Evolutionary conservation across 2,329 filamentous ascomycete genomes (phyloP).

Genomic region (Rhytidhysteron rufulum): DNA sequence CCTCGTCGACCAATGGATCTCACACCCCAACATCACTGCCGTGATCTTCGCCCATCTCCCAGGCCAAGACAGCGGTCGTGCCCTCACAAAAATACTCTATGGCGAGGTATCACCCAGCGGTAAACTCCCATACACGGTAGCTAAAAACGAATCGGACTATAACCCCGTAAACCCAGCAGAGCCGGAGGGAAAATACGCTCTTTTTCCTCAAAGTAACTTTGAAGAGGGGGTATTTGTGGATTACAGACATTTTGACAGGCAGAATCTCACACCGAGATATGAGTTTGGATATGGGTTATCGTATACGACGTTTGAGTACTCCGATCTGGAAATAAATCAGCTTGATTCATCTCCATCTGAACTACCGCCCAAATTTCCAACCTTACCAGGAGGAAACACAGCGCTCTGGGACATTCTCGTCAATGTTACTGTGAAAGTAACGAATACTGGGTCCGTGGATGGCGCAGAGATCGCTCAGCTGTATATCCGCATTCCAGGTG

Average conservation of each 20-base stretch:
- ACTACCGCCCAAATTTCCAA: neutral
- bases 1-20: conserved; percentile 26
- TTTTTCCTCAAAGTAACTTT: too few relatives aligned
- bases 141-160: too few relatives aligned
- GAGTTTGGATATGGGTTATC: conserved; percentile 17
- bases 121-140: too few relatives aligned
- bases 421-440: conserved; percentile 42
- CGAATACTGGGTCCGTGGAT: conserved; percentile 45
- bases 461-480: conserved; percentile 51
- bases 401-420: conserved; percentile 50
- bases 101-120: too few relatives aligned
- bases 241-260: too few relatives aligned
- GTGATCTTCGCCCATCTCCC: conserved; percentile 27
- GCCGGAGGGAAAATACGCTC: too few relatives aligned
- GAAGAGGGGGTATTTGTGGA: too few relatives aligned
- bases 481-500: conserved; percentile 44
- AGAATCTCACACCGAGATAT: too few relatives aligned
- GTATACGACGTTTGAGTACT: conserved; percentile 15
- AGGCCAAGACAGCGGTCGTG: conserved; percentile 24
- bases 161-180: too few relatives aligned
- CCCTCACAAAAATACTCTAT: too few relatives aligned
- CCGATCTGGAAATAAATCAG: neutral
- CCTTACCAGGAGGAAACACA: conserved; percentile 44
- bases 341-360: neutral
- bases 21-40: conserved; percentile 26